Evolutionary conservation across 306 rosid species (phyloP), one percentile per base, ranked within the genome.

Genomic region (Dalbergia cultrata): DNA sequence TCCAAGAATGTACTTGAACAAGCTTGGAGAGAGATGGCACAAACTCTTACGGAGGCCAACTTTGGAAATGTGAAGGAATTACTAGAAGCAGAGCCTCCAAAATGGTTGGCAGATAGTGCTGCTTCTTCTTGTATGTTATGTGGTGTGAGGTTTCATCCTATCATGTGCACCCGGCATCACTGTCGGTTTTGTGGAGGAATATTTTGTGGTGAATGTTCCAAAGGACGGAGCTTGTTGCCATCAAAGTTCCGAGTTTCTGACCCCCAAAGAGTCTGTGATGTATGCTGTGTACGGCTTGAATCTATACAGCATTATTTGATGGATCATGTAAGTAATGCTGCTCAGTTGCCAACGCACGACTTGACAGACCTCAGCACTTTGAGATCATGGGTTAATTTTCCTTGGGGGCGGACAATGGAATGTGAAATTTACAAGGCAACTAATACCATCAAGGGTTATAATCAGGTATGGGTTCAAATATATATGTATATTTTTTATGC

Each of bases 121-220:
- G 92, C 99, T 31, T 43, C 92, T 82, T 74, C 96, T 74, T 96
- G 99, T 81, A 96, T 96, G 99, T 88, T 93, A 52, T 96, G 99
- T 82, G 91, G 98, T 13, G 89, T 90, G 80, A 88, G 89, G 81
- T 96, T 96, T 87, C 98, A 93, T 86, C 98, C 99, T 2, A 92
- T 96, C 86, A 90, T 93, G 92, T 90, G 98, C 70, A 88, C 94
- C 37, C 80, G 99, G 78, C 99, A 96, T 88, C 99, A 96, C 79
- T 96, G 99, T 67, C 92, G 99, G 74, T 96, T 93, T 82, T 95
- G 99, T 77, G 98, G 99, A 66, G 99, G 98, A 73, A 90, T 96
- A 80, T 96, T 96, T 83, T 96, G 99, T 68, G 91, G 99, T 26
- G 97, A 86, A 16, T 95, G 99, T 81, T 88, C 98, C 16, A 93